Percentiles rank a stretch among this genome's conserved stretches.
These are phyloP conservation scores for Durio zibethinus DNA, from an alignment of 345 rosid genomes.

Conservation along the genomic window DNA sequence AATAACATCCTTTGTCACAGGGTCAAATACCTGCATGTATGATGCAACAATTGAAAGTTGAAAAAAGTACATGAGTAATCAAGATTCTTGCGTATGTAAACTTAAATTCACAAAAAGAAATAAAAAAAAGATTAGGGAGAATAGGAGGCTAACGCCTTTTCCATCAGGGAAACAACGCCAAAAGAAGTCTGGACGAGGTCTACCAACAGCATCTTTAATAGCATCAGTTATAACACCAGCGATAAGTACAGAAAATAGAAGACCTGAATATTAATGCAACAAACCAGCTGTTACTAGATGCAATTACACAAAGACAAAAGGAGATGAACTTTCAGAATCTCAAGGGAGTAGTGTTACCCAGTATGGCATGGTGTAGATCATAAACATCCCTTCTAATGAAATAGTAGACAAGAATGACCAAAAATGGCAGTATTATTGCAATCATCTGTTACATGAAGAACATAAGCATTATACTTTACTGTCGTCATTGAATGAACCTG, in stretches of 20 bases:
- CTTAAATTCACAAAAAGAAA: neutral
- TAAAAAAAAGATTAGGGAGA: neutral
- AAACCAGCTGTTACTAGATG: neutral
- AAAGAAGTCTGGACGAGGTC: slow-evolving; percentile 94
- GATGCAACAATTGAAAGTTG: slow-evolving; percentile 15
- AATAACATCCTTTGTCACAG: slow-evolving; percentile 54
- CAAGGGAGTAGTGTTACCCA: slow-evolving; percentile 48
- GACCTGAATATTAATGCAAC: slow-evolving; percentile 46
- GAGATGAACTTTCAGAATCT: slow-evolving; percentile 9
- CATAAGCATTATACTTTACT: neutral
- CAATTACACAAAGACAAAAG: slow-evolving; percentile 5
- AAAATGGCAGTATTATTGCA: slow-evolving; percentile 62
- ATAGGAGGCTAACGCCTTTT: slow-evolving; percentile 48
- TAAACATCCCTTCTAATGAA: slow-evolving; percentile 72
- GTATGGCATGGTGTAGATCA: slow-evolving; percentile 81
- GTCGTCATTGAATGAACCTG: slow-evolving; percentile 9
- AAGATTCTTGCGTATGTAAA: neutral
- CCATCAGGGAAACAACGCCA: slow-evolving; percentile 99
- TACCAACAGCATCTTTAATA: slow-evolving; percentile 87
- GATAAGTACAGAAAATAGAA: slow-evolving; percentile 68
- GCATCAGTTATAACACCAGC: slow-evolving; percentile 89
- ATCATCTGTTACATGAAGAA: slow-evolving; percentile 50
- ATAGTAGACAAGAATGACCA: slow-evolving; percentile 56
- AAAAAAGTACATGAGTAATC: slow-evolving; percentile 13
- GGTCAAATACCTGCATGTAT: slow-evolving; percentile 49